Base-by-base conservation (phyloP, 345 rosid species). In the Firmiana major region DNA sequence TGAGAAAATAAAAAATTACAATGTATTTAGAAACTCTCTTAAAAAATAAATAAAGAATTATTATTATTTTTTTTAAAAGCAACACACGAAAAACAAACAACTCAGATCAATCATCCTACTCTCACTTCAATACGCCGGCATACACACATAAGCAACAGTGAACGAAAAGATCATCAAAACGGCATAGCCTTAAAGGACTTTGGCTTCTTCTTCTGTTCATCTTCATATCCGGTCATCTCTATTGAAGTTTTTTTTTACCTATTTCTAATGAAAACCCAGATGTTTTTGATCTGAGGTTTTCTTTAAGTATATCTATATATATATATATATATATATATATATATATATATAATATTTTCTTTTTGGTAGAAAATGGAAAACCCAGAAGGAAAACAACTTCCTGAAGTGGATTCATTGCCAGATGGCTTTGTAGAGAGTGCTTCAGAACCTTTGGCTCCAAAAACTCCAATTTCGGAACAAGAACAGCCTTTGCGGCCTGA, bases 341-440 rank as follows among this genome's bases (percentile, higher is more conserved):
- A n/a, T n/a, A n/a, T n/a, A n/a, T n/a, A n/a, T n/a, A n/a, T n/a
- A n/a, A n/a, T n/a, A n/a, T 34, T 31, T 63, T 34, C 4, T 34
- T 17, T 36, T 63, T 63, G 22, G 46, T n/a, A 71, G 75, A 63
- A 21, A 79, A 93, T 93, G 98, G 94, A 90, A 84, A 86, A 81
- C 73, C 75, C 82, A 49, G 86, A 76, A 49, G 87, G 89, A 71
- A 87, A 86, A 82, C 87, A 88, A 84, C 97, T 95, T 60, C 99
- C 99, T 36, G 97, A 92, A 83, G 99, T 88, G 63, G 97, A 92
- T 83, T 82, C 97, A 40, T 81, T 95, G 84, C 99, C 99, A 6
- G 98, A 91, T 83, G 99, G 99, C 69, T 93, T 93, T 83, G 94
- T 95, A 45, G 98, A 91, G 36, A 85, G 91, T 80, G 81, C 96